phyloP scores from a whole-genome alignment of 306 rosid genomes.

The Boehmeria nivea region DNA sequence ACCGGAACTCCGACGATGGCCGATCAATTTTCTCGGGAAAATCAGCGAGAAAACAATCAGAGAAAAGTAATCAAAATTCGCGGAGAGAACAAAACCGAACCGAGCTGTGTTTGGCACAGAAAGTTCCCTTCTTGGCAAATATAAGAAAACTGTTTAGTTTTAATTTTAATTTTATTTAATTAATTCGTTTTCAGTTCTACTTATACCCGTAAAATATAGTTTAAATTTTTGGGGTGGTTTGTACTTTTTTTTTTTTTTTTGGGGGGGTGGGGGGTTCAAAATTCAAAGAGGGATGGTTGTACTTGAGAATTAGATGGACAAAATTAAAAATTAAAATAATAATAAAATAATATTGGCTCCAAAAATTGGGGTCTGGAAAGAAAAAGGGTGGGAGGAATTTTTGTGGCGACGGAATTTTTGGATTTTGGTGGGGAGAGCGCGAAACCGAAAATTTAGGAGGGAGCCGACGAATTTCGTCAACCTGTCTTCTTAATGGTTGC shows the following conservation, averaged over 20 bases:
- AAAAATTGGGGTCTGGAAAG: conserved; percentile 10
- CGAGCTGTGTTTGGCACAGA: conserved; percentile 9
- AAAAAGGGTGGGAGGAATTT: conserved; percentile 12
- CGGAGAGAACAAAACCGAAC: conserved; percentile 9
- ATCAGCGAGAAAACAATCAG: background rate
- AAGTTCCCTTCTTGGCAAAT: background rate
- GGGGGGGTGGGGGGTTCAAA: no score
- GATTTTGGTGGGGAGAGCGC: conserved; percentile 18
- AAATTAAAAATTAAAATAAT: no score
- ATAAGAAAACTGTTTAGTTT: background rate
- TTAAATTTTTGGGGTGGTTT: no score
- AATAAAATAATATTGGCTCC: conserved; percentile 23
- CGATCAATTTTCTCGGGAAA: conserved; percentile 2
- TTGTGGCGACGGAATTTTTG: background rate
- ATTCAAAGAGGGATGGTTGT: no score
- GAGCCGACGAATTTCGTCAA: no score
- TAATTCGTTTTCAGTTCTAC: background rate
- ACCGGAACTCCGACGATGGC: background rate
- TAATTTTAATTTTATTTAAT: background rate
- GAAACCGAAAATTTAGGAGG: conserved; percentile 13
- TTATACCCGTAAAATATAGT: no score
- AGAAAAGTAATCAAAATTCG: conserved; percentile 6
- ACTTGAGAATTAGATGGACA: no score
- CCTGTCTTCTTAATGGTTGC: no score
- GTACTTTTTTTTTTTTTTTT: no score